phyloP scores from a whole-genome alignment of 371 early-diverging fungal genomes.

The Blakeslea trispora region DNA sequence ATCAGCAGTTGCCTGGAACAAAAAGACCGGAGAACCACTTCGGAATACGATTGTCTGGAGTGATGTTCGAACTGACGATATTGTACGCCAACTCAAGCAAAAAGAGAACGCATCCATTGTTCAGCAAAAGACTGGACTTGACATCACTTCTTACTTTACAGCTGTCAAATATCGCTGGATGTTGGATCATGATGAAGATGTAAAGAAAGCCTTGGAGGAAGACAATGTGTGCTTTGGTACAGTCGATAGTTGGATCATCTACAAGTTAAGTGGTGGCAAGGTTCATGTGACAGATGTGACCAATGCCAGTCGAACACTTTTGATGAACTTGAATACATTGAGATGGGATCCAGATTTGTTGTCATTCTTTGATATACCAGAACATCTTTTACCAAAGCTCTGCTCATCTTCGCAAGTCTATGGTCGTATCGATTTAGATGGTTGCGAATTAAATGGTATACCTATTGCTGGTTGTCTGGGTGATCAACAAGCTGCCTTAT shows the following conservation, averaged over 20 bases:
- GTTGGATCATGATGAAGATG: constrained; percentile 78
- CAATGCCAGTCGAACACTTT: constrained; percentile 93
- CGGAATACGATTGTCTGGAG: constrained; percentile 94
- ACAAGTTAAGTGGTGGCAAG: constrained; percentile 77
- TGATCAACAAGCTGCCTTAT: constrained; percentile 96
- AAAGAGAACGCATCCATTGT: constrained; percentile 37
- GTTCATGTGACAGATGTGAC: constrained; percentile 90
- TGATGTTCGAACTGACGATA: constrained; percentile 81
- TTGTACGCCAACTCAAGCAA: constrained; percentile 66
- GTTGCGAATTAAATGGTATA: constrained; percentile 64
- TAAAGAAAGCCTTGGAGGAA: constrained; percentile 48
- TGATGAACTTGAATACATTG: constrained; percentile 85
- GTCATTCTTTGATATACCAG: constrained; percentile 45
- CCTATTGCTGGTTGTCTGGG: constrained; percentile 90
- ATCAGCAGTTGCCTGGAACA: constrained; percentile 89
- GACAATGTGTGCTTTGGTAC: constrained; percentile 75
- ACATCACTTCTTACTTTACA: constrained; percentile 91
- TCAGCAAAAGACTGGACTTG: constrained; percentile 78
- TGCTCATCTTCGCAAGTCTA: constrained; percentile 82
- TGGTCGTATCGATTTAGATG: constrained; percentile 53
- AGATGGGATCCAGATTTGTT: constrained; percentile 80
- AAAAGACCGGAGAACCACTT: constrained; percentile 79
- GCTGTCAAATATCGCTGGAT: constrained; percentile 94
- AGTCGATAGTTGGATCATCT: constrained; percentile 85
- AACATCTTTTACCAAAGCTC: constrained; percentile 70